These are phyloP conservation scores for Ogataea nitratoaversa DNA, from an alignment of 805 yeast genomes.

Conservation along the genomic window DNA sequence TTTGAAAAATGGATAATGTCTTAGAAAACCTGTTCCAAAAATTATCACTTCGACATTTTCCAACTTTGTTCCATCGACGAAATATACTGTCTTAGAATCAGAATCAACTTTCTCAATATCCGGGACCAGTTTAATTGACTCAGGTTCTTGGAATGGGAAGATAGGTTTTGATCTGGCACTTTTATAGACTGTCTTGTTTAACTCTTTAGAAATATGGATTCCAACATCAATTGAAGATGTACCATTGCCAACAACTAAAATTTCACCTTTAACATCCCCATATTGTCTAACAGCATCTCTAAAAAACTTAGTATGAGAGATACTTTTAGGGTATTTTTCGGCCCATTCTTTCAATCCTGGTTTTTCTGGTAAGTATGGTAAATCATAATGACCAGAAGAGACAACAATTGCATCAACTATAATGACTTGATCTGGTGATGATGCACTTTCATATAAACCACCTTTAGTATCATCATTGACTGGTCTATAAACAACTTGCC, in stretches of 20 bases:
- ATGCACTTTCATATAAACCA: constrained; percentile 16
- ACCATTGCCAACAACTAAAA: constrained; percentile 70
- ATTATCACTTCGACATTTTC: constrained; percentile 49
- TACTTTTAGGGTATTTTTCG: constrained; percentile 38
- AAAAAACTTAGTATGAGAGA: constrained; percentile 59
- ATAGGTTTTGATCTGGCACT: constrained; percentile 44
- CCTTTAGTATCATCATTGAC: constrained; percentile 32
- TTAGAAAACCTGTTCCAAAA: constrained; percentile 70
- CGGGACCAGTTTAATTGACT: constrained; percentile 37
- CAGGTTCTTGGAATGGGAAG: constrained; percentile 41
- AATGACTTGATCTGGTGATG: constrained; percentile 29
- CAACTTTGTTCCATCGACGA: constrained; percentile 46
- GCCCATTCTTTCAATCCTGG: constrained; percentile 51
- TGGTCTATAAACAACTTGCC: constrained; percentile 40
- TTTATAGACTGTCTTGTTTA: constrained; percentile 42
- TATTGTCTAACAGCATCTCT: constrained; percentile 40
- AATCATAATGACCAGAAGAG: constrained; percentile 60
- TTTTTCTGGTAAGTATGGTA: constrained; percentile 55
- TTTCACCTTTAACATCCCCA: constrained; percentile 34
- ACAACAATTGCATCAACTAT: constrained; percentile 59
- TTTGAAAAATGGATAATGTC: constrained; percentile 58
- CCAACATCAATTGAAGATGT: constrained; percentile 74
- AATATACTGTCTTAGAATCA: constrained; percentile 35
- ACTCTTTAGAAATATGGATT: constrained; percentile 47
- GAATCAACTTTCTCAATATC: constrained; percentile 40